Conservation (phyloP, 352 stramenopile genomes). For the Phytophthora megakarya region DNA sequence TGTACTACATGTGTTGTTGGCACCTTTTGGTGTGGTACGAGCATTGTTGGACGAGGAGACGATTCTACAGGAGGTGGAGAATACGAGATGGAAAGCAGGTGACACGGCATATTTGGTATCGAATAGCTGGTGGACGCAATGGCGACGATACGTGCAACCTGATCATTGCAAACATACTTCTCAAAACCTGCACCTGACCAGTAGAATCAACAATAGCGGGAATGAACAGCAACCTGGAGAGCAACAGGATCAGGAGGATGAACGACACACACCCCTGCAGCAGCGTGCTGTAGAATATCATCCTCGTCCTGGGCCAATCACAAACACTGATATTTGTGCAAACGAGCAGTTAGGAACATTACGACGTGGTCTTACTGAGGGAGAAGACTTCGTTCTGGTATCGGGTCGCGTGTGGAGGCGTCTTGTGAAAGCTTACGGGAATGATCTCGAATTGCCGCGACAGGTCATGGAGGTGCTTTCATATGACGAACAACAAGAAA, state of each 20-base stretch:
- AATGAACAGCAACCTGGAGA: constrained; percentile 29
- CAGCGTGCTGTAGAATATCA: constrained; percentile 6
- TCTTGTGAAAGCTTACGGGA: constrained; percentile 57
- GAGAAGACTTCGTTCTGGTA: constrained; percentile 57
- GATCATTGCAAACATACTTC: not conserved
- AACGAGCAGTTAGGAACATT: constrained; percentile 51
- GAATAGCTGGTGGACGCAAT: constrained; percentile 63
- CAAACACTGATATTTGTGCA: constrained; percentile 46
- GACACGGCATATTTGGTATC: constrained; percentile 60
- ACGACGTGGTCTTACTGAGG: constrained; percentile 32
- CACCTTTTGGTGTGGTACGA: constrained; percentile 61
- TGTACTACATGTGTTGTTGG: constrained; percentile 52
- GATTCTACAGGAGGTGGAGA: constrained; percentile 43
- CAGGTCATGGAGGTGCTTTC: constrained; percentile 36
- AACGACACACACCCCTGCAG: constrained; percentile 7
- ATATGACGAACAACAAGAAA: constrained; percentile 23
- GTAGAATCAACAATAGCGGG: not conserved
- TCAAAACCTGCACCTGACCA: not conserved
- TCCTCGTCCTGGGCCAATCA: constrained; percentile 49
- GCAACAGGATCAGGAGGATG: constrained; percentile 19
- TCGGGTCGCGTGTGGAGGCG: constrained; percentile 50
- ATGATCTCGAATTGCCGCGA: constrained; percentile 59
- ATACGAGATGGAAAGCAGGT: constrained; percentile 43
- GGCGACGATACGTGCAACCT: constrained; percentile 44
- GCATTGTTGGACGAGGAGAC: constrained; percentile 48